Evolutionary conservation across 2,329 filamentous ascomycete species (phyloP).

Genomic region (Xylaria digitata): DNA sequence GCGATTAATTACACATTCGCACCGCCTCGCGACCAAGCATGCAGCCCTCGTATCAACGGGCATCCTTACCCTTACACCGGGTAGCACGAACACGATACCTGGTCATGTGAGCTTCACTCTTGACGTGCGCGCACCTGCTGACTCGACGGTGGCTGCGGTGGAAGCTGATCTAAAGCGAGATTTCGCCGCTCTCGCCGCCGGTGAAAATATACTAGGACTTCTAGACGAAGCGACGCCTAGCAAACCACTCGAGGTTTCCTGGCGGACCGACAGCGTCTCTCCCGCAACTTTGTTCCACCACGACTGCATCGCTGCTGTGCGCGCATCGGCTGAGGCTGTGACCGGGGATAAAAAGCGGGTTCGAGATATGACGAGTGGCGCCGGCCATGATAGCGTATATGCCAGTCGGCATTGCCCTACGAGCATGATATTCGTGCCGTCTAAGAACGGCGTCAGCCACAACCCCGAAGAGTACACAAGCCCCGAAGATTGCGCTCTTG

Average conservation of each 20-base stretch:
- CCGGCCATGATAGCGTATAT: slow-evolving; percentile 66
- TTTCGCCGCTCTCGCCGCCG: slow-evolving; percentile 69
- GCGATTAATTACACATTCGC: slow-evolving; percentile 74
- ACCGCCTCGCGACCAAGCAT: slow-evolving; percentile 69
- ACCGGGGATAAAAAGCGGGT: slow-evolving; percentile 61
- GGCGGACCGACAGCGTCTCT: slow-evolving; percentile 70
- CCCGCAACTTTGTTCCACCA: slow-evolving; percentile 73
- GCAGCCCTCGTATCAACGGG: slow-evolving; percentile 75
- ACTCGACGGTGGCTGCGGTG: slow-evolving; percentile 67
- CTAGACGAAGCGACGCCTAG: slow-evolving; percentile 49
- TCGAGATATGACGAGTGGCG: slow-evolving; percentile 56
- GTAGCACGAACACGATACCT: slow-evolving; percentile 79
- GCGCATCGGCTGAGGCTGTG: slow-evolving; percentile 67
- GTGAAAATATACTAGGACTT: slow-evolving; percentile 62
- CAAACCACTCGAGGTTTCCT: slow-evolving; percentile 51
- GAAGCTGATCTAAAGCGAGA: slow-evolving; percentile 66
- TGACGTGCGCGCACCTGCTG: slow-evolving; percentile 70
- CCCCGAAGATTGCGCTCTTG: slow-evolving; percentile 67
- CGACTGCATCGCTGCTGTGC: slow-evolving; percentile 74
- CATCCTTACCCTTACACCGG: slow-evolving; percentile 73
- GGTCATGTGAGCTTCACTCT: slow-evolving; percentile 74
- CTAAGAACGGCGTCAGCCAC: slow-evolving; percentile 71
- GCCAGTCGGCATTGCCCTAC: slow-evolving; percentile 69
- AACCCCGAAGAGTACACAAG: slow-evolving; percentile 72
- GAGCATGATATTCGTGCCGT: slow-evolving; percentile 75